Percentiles rank a stretch among this genome's conserved stretches.
These are phyloP conservation scores for Backusella australiensis DNA, from an alignment of 192 early-diverging fungal species.

Conservation along the genomic window DNA sequence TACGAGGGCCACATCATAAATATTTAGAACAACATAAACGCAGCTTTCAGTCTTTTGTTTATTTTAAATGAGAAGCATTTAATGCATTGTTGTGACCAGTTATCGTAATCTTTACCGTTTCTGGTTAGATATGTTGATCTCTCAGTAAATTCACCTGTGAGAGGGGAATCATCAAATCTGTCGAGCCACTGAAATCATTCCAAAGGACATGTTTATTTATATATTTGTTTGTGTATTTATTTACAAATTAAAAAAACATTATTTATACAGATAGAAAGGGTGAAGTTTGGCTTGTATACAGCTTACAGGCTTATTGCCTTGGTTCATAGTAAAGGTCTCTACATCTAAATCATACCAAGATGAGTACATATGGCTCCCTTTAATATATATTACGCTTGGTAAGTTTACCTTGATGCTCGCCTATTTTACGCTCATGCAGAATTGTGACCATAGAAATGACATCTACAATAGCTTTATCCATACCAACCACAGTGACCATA, in stretches of 20 bases:
- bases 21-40: neutral
- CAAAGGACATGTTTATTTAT: too few relatives aligned
- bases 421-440: conserved; percentile 14
- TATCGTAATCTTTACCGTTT: too few relatives aligned
- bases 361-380: neutral
- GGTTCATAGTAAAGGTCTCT: conserved; percentile 13
- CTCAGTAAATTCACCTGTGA: too few relatives aligned
- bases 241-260: neutral
- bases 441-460: conserved; percentile 14
- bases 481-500: conserved; percentile 15
- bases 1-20: neutral
- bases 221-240: too few relatives aligned
- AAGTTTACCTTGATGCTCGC: conserved; percentile 13
- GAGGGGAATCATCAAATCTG: too few relatives aligned
- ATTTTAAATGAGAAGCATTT: too few relatives aligned
- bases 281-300: conserved; percentile 22
- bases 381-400: neutral
- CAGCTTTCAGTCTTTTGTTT: too few relatives aligned
- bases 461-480: conserved; percentile 20
- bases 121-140: too few relatives aligned
- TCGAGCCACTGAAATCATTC: too few relatives aligned
- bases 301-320: neutral
- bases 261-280: neutral
- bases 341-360: neutral
- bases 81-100: neutral